Base-by-base conservation (phyloP, 2,329 filamentous ascomycete species). In the Sclerotinia spermophila region DNA sequence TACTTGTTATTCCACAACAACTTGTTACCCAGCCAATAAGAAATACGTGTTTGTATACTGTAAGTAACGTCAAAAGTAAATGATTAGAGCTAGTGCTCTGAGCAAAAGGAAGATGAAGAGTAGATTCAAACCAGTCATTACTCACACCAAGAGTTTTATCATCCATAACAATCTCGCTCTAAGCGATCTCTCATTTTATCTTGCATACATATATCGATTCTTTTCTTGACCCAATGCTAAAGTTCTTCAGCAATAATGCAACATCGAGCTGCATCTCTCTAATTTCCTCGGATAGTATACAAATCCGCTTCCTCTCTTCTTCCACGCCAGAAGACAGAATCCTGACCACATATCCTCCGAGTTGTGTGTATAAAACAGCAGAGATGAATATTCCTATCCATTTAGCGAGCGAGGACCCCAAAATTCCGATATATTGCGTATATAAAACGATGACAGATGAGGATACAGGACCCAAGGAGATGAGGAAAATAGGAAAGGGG, bases 291-390 rank as follows among this genome's bases (percentile, higher is more conserved):
- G 24, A 1, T 0, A 15, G 11, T 5, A 27, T 51, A 51, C 24
- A 5, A n/a, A n/a, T n/a, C n/a, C 27, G 2, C 0, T 42, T 27
- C 4, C 48, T 13, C 13, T 13, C 48, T 6, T 27, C n/a, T 5
- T 7, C n/a, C 7, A 11, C 15, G 17, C 7, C 5, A 53, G 48
- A 27, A 27, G 5, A 5, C 2, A 1, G 8, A 27, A 53, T 53
- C 0, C 1, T 7, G 7, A 15, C 13, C 7, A 5, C n/a, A 51
- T 13, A 6, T 2, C 24, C 24, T n/a, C 21, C 15, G 1, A 15
- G 4, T 13, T n/a, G 1, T n/a, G 11, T 6, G 2, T n/a, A 13
- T 0, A 51, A n/a, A 11, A 27, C 27, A 53, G 11, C n/a, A 27
- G n/a, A 53, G 17, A 13, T 53, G 13, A 17, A 13, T 6, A 13